Percentiles rank a stretch among this genome's conserved stretches.
phyloP scores from a whole-genome alignment of 768 basidiomycete genomes.

The Auriscalpium microsporum region DNA sequence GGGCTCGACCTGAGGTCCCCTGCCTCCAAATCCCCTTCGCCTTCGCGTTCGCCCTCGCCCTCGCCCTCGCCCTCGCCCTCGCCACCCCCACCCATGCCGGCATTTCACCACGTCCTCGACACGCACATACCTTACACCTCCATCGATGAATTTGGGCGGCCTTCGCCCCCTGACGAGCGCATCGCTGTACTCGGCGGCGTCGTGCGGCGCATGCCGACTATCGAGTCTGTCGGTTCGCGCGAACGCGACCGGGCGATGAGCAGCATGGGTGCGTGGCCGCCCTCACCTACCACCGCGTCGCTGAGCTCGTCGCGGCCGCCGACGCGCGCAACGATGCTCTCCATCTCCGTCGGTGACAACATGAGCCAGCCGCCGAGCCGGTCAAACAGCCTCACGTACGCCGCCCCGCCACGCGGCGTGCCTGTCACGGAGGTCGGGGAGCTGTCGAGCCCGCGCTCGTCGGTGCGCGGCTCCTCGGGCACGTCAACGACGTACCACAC shows the following conservation, averaged over 20 bases:
- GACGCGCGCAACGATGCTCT: conserved; percentile 9
- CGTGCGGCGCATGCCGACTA: conserved; percentile 73
- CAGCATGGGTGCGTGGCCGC: conserved; percentile 16
- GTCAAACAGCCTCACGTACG: conserved; percentile 6
- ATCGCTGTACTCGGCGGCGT: conserved; percentile 55
- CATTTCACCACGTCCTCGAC: conserved; percentile 11
- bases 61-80: conserved; percentile 10
- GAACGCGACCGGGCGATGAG: conserved; percentile 28
- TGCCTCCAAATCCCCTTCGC: too few species aligned
- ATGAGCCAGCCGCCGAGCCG: conserved; percentile 7
- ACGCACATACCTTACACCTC: conserved; percentile 24
- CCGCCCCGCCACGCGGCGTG: neutral
- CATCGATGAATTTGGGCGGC: conserved; percentile 32
- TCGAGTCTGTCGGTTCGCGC: conserved; percentile 65
- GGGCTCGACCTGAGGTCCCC: conserved; percentile 28
- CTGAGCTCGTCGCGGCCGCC: conserved; percentile 9
- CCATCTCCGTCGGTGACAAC: conserved; percentile 3
- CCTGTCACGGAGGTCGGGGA: conserved; percentile 10
- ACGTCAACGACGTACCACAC: conserved; percentile 2
- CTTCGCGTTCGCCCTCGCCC: conserved; percentile 4
- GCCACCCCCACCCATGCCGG: neutral
- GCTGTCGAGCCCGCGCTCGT: neutral
- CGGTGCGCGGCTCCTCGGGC: neutral
- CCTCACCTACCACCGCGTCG: conserved; percentile 1
- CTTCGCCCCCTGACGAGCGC: conserved; percentile 37